phyloP scores from a whole-genome alignment of 768 basidiomycete species.

The Suillus subaureus region DNA sequence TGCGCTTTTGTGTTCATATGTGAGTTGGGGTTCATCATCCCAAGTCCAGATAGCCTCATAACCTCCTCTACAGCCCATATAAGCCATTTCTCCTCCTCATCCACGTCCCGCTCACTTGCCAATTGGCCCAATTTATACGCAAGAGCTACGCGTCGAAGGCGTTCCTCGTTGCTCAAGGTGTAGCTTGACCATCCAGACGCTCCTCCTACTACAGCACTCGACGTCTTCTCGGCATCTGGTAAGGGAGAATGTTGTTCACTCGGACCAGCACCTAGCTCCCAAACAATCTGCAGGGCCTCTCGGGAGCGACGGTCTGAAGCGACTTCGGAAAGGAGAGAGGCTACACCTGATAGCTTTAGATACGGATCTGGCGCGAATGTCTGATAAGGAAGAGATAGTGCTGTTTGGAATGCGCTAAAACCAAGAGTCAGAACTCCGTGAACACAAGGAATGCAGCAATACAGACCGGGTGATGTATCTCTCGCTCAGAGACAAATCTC shows the following conservation, averaged over 20 bases:
- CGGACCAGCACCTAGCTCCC: constrained; percentile 22
- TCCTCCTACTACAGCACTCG: neutral
- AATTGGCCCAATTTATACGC: constrained; percentile 50
- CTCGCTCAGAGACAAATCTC: constrained; percentile 53
- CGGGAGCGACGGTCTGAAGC: constrained; percentile 31
- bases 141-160: constrained; percentile 46
- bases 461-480: constrained; percentile 57
- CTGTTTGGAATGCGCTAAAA: constrained; percentile 57
- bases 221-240: neutral
- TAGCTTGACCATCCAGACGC: constrained; percentile 23
- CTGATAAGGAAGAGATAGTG: constrained; percentile 44
- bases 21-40: constrained; percentile 4
- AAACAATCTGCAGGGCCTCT: constrained; percentile 24
- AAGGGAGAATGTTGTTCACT: constrained; percentile 7
- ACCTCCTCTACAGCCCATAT: constrained; percentile 46
- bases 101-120: constrained; percentile 33
- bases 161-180: constrained; percentile 37
- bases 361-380: constrained; percentile 48
- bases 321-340: constrained; percentile 59
- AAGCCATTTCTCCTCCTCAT: constrained; percentile 48
- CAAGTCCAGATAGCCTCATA: constrained; percentile 30
- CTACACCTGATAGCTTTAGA: constrained; percentile 71
- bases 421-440: constrained; percentile 11
- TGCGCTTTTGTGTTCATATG: neutral
- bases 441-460: neutral